Evolutionary conservation across 805 yeast species (phyloP).

Genomic region (Yarrowia sp.): DNA sequence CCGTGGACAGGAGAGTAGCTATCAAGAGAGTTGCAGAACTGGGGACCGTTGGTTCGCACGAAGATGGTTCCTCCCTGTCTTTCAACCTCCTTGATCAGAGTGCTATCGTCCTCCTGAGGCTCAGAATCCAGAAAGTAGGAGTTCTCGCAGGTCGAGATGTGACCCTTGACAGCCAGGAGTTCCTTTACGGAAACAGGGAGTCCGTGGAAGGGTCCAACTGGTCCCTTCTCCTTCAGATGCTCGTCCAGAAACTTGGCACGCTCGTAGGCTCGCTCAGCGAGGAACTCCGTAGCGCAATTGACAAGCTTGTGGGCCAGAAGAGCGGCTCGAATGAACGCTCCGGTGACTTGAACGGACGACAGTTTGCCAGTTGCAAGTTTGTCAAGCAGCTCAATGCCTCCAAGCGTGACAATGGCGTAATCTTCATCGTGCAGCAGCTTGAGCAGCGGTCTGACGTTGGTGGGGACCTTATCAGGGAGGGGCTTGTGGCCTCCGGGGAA

Average conservation of each 20-base stretch:
- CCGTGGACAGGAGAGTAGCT: constrained; percentile 48
- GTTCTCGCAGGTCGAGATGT: constrained; percentile 49
- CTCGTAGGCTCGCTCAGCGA: constrained; percentile 57
- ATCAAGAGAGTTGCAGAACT: constrained; percentile 51
- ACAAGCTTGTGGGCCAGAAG: constrained; percentile 56
- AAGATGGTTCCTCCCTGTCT: constrained; percentile 53
- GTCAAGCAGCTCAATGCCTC: constrained; percentile 9
- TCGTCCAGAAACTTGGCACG: constrained; percentile 57
- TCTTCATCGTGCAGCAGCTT: constrained; percentile 7
- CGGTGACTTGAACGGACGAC: constrained; percentile 47
- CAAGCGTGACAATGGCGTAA: background rate
- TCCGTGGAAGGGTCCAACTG: constrained; percentile 64
- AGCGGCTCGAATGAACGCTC: constrained; percentile 59
- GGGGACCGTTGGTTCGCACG: constrained; percentile 55
- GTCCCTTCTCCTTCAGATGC: constrained; percentile 47
- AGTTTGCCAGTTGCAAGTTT: background rate
- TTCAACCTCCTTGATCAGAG: constrained; percentile 45
- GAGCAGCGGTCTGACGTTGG: background rate
- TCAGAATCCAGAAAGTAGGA: constrained; percentile 39
- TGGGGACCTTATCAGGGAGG: background rate
- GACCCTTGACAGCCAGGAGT: constrained; percentile 48
- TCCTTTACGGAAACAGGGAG: constrained; percentile 63
- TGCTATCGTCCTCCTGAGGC: constrained; percentile 36
- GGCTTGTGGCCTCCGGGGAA: constrained; percentile 10
- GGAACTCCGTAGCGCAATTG: constrained; percentile 43